Conservation (phyloP, 1,284 basidiomycete species). For the Meira miltonrushii region DNA sequence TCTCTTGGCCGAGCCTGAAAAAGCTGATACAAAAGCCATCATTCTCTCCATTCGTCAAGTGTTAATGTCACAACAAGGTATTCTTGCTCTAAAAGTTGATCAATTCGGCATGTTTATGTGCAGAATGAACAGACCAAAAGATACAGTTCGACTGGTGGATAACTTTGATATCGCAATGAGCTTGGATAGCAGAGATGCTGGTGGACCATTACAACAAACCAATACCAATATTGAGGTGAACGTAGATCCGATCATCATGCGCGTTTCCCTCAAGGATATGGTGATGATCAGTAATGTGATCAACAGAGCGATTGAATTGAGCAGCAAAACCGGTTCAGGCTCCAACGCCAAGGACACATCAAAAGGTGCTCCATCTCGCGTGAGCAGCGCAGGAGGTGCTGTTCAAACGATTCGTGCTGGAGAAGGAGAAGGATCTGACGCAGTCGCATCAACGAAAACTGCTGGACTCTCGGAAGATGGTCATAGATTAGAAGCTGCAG, state of each 20-base stretch:
- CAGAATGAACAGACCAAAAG: slow-evolving; percentile 73
- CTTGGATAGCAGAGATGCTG: slow-evolving; percentile 76
- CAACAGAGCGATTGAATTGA: slow-evolving; percentile 71
- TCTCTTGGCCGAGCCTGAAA: slow-evolving; percentile 78
- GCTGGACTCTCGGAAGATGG: background rate
- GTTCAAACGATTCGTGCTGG: background rate
- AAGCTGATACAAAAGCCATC: slow-evolving; percentile 78
- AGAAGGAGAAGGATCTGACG: background rate
- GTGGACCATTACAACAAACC: slow-evolving; percentile 39
- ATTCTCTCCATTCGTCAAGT: slow-evolving; percentile 77
- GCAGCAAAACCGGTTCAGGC: background rate
- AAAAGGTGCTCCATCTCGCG: background rate
- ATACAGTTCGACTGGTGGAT: slow-evolving; percentile 86
- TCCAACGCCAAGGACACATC: no score
- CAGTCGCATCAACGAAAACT: background rate
- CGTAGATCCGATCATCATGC: slow-evolving; percentile 74
- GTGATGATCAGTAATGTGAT: slow-evolving; percentile 81
- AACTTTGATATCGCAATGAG: slow-evolving; percentile 84
- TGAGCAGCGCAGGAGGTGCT: background rate
- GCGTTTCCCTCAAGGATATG: slow-evolving; percentile 89
- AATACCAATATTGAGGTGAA: slow-evolving; percentile 73
- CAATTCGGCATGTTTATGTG: slow-evolving; percentile 89
- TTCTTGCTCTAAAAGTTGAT: slow-evolving; percentile 75
- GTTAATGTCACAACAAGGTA: slow-evolving; percentile 85
- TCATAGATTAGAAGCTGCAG: slow-evolving; percentile 25